Evolutionary conservation across 352 stramenopile genomes (phyloP), one percentile per base, ranked within the genome.

Genomic region (Phytopythium cucurbitacearum): DNA sequence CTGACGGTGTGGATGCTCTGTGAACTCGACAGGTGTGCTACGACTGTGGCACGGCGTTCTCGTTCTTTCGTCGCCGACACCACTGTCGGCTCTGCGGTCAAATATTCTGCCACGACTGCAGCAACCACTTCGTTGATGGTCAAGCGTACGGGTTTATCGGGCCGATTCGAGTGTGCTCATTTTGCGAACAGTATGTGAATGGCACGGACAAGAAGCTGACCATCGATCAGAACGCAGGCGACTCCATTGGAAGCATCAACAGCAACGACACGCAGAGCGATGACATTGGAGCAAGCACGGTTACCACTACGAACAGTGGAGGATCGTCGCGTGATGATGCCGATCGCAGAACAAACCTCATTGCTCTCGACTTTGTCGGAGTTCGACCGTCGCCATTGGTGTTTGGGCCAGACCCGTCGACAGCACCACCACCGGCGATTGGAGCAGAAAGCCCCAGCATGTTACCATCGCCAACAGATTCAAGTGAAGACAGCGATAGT

Each of bases 61-160:
- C 80, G n/a, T 62, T 95, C 37, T 95, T 93, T 39, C 73, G 79
- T 7, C 74, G 85, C 11, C 76, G 85, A n/a, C 85, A 95, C 51
- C 85, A 95, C 64, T 95, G 85, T 53, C 80, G 85, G n/a, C 61
- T 91, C 1, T 95, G 85, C 35, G 85, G 85, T 4, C 77, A 89
- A 63, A 93, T 95, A 51, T 95, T 92, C 40, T 95, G 85, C 51
- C 76, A 90, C 57, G 72, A 87, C 39, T 95, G 85, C 69, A 93
- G 85, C 54, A 79, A 78, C 49, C 67, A 84, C 33, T 91, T 91
- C 37, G 72, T 93, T 16, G 66, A 91, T n/a, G 76, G 79, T 39
- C 53, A 57, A 11, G 51, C 65, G 28, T 73, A 91, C 39, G 80
- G 76, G 0, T 85, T 89, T 40, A 60, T 57, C 11, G 69, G 74